Evolutionary conservation across 2,329 filamentous ascomycete species (phyloP).

Genomic region (Blastomyces percursus): DNA sequence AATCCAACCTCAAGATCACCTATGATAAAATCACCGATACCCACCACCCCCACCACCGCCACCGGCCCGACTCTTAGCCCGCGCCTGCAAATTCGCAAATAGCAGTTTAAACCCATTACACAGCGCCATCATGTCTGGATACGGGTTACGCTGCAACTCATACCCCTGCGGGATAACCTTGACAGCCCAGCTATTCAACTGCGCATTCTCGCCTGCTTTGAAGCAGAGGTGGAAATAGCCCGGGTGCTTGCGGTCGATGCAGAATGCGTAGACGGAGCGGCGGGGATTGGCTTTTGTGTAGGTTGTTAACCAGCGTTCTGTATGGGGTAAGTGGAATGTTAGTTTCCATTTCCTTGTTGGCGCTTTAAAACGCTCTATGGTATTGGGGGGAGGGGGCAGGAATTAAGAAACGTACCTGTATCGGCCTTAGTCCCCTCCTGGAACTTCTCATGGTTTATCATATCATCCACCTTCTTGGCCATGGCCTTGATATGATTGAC

Average conservation of each 20-base stretch:
- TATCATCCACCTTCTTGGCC: slow-evolving; percentile 93
- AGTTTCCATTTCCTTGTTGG: not conserved
- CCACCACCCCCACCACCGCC: not conserved
- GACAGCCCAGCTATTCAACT: slow-evolving; percentile 68
- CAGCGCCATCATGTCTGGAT: slow-evolving; percentile 87
- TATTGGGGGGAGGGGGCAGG: not conserved
- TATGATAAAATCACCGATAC: not conserved
- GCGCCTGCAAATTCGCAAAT: slow-evolving; percentile 52
- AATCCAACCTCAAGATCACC: not conserved
- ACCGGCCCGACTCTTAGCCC: not conserved
- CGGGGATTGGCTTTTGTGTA: slow-evolving; percentile 95
- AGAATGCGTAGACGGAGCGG: slow-evolving; percentile 90
- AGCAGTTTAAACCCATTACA: slow-evolving; percentile 96
- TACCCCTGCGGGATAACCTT: slow-evolving; percentile 89
- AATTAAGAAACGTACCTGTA: slow-evolving; percentile 57
- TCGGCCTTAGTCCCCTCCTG: slow-evolving; percentile 68
- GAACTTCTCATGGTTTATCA: slow-evolving; percentile 91
- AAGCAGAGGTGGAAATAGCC: slow-evolving; percentile 96
- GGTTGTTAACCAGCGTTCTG: slow-evolving; percentile 90
- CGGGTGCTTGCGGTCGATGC: slow-evolving; percentile 79
- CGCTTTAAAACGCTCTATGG: not conserved
- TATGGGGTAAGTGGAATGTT: slow-evolving; percentile 7
- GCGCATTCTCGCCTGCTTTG: slow-evolving; percentile 71
- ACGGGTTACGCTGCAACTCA: slow-evolving; percentile 76
- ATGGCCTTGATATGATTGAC: slow-evolving; percentile 96